phyloP scores from a whole-genome alignment of 2,329 filamentous ascomycete genomes.

The Akanthomyces lecanii region DNA sequence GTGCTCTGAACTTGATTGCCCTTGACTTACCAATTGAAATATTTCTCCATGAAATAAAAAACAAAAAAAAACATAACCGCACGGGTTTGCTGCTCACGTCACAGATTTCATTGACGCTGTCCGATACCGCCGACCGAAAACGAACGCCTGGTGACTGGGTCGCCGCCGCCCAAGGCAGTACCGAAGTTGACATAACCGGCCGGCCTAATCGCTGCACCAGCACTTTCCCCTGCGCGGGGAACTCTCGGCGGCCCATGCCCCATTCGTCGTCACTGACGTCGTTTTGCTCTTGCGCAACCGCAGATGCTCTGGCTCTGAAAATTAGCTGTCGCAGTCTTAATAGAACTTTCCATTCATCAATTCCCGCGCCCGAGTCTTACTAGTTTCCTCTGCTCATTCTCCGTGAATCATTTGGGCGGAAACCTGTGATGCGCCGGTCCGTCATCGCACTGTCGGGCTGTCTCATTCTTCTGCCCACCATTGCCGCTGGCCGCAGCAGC shows the following conservation, averaged over 20 bases:
- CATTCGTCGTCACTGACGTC: conserved; percentile 11
- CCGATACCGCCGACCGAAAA: conserved; percentile 4
- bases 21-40: not conserved
- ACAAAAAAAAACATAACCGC: not conserved
- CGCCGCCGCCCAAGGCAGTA: not conserved
- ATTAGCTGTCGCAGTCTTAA: not conserved
- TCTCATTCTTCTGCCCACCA: conserved; percentile 4
- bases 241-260: conserved; percentile 11
- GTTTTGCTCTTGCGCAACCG: not conserved
- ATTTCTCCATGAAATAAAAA: not conserved
- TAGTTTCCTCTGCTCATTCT: not conserved
- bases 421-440: conserved; percentile 8
- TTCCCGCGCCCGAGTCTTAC: not conserved
- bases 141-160: not conserved
- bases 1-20: not conserved
- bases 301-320: not conserved
- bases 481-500: conserved; percentile 4
- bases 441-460: conserved; percentile 11
- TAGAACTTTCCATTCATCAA: not conserved
- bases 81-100: not conserved
- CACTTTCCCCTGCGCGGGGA: not conserved
- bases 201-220: not conserved
- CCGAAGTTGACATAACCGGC: not conserved
- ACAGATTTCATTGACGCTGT: not conserved
- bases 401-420: not conserved